Evolutionary conservation across 1,284 basidiomycete genomes (phyloP).

Genomic region (Pascua sp.): DNA sequence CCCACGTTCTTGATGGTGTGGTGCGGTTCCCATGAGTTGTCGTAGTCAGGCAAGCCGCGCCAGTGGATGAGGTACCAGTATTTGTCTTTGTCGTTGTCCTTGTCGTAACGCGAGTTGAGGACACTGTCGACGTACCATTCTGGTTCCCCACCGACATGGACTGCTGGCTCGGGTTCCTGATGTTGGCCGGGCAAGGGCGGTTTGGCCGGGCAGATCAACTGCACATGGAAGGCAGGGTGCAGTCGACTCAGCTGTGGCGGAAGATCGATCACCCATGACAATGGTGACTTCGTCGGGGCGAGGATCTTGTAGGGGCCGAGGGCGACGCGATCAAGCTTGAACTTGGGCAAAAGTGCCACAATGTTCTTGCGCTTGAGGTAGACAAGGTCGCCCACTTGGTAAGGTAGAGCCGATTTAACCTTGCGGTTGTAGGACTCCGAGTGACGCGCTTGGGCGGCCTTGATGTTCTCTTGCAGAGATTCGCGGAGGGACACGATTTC

Average conservation of each 20-base stretch:
- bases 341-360: conserved; percentile 45
- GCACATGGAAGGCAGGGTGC: conserved; percentile 52
- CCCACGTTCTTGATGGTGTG: background rate
- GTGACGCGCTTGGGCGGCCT: background rate
- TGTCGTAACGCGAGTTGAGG: too few relatives aligned
- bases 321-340: conserved; percentile 47
- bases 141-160: conserved; percentile 30
- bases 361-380: conserved; percentile 48
- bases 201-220: conserved; percentile 41
- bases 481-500: background rate
- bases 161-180: conserved; percentile 32
- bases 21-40: conserved; percentile 7
- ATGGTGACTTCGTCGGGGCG: background rate
- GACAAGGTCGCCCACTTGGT: conserved; percentile 41
- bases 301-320: conserved; percentile 48
- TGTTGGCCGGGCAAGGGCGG: conserved; percentile 36
- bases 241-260: conserved; percentile 34
- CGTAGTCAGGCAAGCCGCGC: conserved; percentile 2
- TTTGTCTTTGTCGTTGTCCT: background rate
- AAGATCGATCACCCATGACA: conserved; percentile 39
- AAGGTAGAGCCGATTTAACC: background rate
- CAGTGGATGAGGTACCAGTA: conserved; percentile 8
- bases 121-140: conserved; percentile 22
- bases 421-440: background rate
- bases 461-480: background rate